A percentile compares a stretch with the other conserved stretches of the same genome.
phyloP scores from a whole-genome alignment of 495 filamentous ascomycete species.

The Hypoxylon intermedium region DNA sequence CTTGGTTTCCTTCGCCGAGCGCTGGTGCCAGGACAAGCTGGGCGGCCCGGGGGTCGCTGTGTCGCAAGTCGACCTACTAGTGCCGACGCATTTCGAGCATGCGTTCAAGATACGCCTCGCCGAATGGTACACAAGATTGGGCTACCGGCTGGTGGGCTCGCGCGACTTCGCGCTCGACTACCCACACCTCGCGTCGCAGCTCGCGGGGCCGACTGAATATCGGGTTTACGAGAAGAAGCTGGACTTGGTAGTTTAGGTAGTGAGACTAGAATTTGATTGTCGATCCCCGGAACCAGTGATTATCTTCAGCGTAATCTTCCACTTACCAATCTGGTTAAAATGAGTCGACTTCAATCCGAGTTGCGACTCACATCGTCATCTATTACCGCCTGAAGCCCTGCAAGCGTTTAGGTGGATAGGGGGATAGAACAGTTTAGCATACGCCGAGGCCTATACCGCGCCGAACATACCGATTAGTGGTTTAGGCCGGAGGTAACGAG shows the following conservation, averaged over 20 bases:
- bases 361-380: neutral
- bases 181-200: conserved; percentile 18
- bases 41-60: conserved; percentile 16
- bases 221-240: conserved; percentile 34
- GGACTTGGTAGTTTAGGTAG: no score
- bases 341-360: neutral
- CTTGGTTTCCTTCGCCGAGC: conserved; percentile 33
- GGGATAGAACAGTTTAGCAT: neutral
- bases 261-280: no score
- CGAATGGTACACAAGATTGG: conserved; percentile 29
- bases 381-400: neutral
- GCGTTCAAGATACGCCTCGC: conserved; percentile 26
- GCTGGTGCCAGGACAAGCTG: conserved; percentile 11
- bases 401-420: conserved; percentile 2
- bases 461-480: neutral
- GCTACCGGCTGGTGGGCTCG: conserved; percentile 17
- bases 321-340: conserved; percentile 1
- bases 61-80: conserved; percentile 28
- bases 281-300: no score
- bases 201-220: conserved; percentile 34
- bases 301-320: conserved; percentile 3
- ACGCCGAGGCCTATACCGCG: neutral
- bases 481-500: no score
- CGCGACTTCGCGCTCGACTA: conserved; percentile 22
- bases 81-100: conserved; percentile 34